phyloP scores from a whole-genome alignment of 768 basidiomycete species.

The Gautieria morchelliformis region DNA sequence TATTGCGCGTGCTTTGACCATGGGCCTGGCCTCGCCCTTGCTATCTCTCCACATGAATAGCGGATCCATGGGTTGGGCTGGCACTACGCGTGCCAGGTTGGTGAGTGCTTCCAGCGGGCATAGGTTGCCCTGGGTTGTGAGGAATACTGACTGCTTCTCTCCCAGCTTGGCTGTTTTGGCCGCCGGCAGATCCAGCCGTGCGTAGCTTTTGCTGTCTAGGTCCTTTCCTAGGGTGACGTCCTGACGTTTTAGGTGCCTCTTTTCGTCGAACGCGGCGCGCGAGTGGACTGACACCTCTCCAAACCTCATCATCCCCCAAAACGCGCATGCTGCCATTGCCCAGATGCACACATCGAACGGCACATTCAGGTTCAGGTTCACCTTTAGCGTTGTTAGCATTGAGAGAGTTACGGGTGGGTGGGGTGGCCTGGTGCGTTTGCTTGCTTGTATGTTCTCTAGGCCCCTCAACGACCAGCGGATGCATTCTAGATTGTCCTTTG shows the following conservation, averaged over 20 bases:
- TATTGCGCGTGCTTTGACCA: too few relatives aligned
- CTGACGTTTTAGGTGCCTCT: constrained; percentile 16
- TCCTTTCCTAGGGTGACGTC: constrained; percentile 14
- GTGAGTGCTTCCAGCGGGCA: constrained; percentile 24
- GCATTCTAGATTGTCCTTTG: constrained; percentile 10
- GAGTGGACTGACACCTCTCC: constrained; percentile 26
- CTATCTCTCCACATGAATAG: constrained; percentile 29
- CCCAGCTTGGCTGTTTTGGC: constrained; percentile 30
- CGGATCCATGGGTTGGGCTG: constrained; percentile 19
- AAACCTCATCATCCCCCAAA: too few relatives aligned
- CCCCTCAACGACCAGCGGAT: constrained; percentile 25
- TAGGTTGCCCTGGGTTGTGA: constrained; percentile 15
- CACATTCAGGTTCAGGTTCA: too few relatives aligned
- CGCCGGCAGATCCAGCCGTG: constrained; percentile 21
- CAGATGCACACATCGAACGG: too few relatives aligned
- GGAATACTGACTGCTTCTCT: too few relatives aligned
- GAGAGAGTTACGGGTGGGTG: constrained; percentile 27
- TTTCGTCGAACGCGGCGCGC: constrained; percentile 12
- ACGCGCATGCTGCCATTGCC: too few relatives aligned
- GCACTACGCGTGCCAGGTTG: too few relatives aligned
- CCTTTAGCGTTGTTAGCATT: too few relatives aligned
- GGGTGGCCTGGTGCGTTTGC: constrained; percentile 17
- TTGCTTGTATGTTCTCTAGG: too few relatives aligned
- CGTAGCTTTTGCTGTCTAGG: constrained; percentile 19
- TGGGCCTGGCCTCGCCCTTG: constrained; percentile 17